Base-by-base conservation (phyloP, 306 rosid genomes). In the Glycyrrhiza uralensis region DNA sequence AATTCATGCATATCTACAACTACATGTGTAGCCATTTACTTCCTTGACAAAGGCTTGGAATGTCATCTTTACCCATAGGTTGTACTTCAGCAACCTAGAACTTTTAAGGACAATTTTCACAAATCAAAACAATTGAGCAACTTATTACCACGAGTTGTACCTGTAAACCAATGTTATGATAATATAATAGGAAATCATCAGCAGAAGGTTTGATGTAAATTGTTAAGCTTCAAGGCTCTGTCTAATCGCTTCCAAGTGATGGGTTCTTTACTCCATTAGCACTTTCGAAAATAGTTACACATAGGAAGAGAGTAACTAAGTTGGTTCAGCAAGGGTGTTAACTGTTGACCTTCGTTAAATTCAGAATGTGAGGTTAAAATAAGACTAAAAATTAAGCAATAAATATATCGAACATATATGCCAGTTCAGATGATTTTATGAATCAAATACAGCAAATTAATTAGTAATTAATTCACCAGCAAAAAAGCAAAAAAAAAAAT, bases 121-220 rank as follows among this genome's bases (percentile, higher is more conserved):
- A 1, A 47, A 60, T 22, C 39, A 49, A 47, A 45, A 42, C 10
- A 18, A 72, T 30, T 47, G 15, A 44, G 17, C 15, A 44, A 44
- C 36, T 29, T 45, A 30, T 23, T 30, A 47, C 59, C 47, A 19
- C 33, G 6, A 45, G 49, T 7, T 11, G 22, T 13, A n/a, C 12
- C 6, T 28, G 38, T 29, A n/a, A n/a, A 56, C 29, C 30, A 13
- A 59, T 30, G 50, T 20, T 28, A 4, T 32, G 18, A 42, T 29
- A 20, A 20, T 50, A 50, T 33, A 15, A 59, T 47, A 23, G 9
- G 28, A 22, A 46, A 49, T 23, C 52, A 49, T 74, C 8, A 3
- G 7, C 54, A 47, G 52, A 61, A 61, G 42, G 78, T 50, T 44
- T 72, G 11, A 20, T 15, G 77, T 47, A 46, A 35, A 49, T 58